Conservation (phyloP, 495 filamentous ascomycete genomes). For the Penicillium manginii region DNA sequence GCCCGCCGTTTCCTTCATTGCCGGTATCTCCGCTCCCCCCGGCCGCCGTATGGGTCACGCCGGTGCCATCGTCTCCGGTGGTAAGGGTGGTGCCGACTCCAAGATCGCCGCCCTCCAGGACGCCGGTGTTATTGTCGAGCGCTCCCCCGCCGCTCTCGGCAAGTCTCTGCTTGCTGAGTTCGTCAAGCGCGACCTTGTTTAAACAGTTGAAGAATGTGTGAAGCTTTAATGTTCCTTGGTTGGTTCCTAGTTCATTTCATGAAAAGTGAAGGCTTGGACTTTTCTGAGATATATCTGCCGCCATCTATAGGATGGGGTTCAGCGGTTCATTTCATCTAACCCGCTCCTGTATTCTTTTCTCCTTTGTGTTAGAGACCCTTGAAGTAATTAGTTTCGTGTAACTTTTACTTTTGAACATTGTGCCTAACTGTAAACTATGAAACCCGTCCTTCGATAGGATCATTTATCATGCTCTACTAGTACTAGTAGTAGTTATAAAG, state of each 20-base stretch:
- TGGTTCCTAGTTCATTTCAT: slow-evolving; percentile 17
- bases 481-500: too few relatives aligned
- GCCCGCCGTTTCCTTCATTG: slow-evolving; percentile 97
- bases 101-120: slow-evolving; percentile 94
- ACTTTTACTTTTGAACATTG: slow-evolving; percentile 22
- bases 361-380: slow-evolving; percentile 40
- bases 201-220: slow-evolving; percentile 35
- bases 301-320: slow-evolving; percentile 26
- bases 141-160: slow-evolving; percentile 87
- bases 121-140: slow-evolving; percentile 94
- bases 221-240: slow-evolving; percentile 22
- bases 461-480: too few relatives aligned
- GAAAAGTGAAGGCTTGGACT: slow-evolving; percentile 17
- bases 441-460: too few relatives aligned
- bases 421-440: not conserved
- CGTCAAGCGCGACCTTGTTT: slow-evolving; percentile 93
- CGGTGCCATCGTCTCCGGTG: slow-evolving; percentile 94
- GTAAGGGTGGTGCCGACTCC: slow-evolving; percentile 95
- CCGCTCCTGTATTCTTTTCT: slow-evolving; percentile 39
- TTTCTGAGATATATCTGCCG: slow-evolving; percentile 28
- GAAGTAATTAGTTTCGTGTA: slow-evolving; percentile 40
- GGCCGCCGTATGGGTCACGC: slow-evolving; percentile 98
- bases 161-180: slow-evolving; percentile 95
- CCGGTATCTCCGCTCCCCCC: slow-evolving; percentile 94
- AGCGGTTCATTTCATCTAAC: slow-evolving; percentile 26